A percentile compares a stretch with the other conserved stretches of the same genome.
phyloP scores from a whole-genome alignment of 169 alveolate species.

The Amoebophrya sp. region DNA sequence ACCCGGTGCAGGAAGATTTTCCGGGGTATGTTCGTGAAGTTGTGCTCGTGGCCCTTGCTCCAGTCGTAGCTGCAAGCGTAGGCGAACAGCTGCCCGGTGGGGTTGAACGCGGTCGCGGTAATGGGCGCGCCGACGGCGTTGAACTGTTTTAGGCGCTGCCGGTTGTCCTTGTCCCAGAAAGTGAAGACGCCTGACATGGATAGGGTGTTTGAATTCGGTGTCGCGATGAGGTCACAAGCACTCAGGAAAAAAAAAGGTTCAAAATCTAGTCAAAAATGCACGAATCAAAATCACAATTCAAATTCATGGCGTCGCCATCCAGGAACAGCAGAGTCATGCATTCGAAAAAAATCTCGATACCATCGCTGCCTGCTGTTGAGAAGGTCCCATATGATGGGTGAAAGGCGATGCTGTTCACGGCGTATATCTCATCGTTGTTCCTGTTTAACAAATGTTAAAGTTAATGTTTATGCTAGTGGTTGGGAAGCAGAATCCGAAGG shows the following conservation, averaged over 20 bases:
- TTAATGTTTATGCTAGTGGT: neutral
- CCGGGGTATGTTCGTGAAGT: conserved; percentile 36
- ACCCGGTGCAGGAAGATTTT: neutral
- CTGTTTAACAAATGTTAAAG: neutral
- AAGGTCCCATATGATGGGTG: conserved; percentile 66
- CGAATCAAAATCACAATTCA: too few species aligned
- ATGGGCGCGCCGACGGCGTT: conserved; percentile 60
- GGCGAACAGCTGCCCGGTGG: conserved; percentile 60
- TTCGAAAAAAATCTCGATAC: too few species aligned
- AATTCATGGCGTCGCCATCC: too few species aligned
- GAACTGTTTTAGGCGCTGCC: conserved; percentile 63
- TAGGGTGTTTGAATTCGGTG: too few species aligned
- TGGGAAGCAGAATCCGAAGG: neutral
- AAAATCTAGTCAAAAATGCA: too few species aligned
- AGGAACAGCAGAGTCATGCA: too few species aligned
- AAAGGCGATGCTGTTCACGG: conserved; percentile 68
- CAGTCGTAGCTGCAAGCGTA: conserved; percentile 70
- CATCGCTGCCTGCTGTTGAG: conserved; percentile 78
- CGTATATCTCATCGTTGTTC: conserved; percentile 50
- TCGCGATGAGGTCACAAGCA: too few species aligned
- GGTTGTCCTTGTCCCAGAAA: conserved; percentile 68
- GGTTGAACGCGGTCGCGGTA: conserved; percentile 64
- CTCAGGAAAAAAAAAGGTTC: too few species aligned
- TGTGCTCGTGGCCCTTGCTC: conserved; percentile 61
- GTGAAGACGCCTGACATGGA: conserved; percentile 37